Evolutionary conservation across 2,329 filamentous ascomycete species (phyloP), one percentile per base, ranked within the genome.

Genomic region (Dothiorella sarmentorum): DNA sequence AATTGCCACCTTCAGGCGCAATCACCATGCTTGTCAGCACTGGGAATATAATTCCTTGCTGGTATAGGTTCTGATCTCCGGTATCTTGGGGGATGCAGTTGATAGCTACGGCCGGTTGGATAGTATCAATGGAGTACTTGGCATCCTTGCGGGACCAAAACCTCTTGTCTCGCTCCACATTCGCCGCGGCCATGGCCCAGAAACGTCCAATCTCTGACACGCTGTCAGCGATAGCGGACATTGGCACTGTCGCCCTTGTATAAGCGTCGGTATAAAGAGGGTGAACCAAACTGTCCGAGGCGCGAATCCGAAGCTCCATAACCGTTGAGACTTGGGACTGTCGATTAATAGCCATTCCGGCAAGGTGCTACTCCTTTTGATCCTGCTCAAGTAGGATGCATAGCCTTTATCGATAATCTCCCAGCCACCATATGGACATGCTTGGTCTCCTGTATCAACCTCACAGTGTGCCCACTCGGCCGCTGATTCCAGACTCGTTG

Each of bases 381-480:
- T 13, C 5, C 7, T 44, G 13, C 18, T 31, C 20, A 29, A 33
- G 42, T 20, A 61, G 13, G 59, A 27, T 10, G 42, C 13, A n/a
- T 59, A 62, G 38, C 37, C 22, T 29, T 56, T 45, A 17, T 55
- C 49, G n/a, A 62, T 35, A 22, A 31, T 29, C 40, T 61, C 45
- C 61, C 61, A 61, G 33, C 47, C 61, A 29, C 47, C 56, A 18
- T 51, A 40, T 35, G 57, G 60, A 60, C 63, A 63, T 3, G 49
- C 37, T 27, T 38, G n/a, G 38, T 63, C 45, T 7, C 60, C 57
- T 17, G 49, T 44, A 59, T 65, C 31, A 31, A 27, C 43, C 58
- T 60, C 38, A 53, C 56, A 58, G 18, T 44, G 52, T 9, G 42
- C 45, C 18, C 42, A 13, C n/a, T 53, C 24, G 10, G 20, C 26